A percentile compares a stretch with the other conserved stretches of the same genome.
phyloP scores from a whole-genome alignment of 257 asterid species.

The Apocynum venetum region DNA sequence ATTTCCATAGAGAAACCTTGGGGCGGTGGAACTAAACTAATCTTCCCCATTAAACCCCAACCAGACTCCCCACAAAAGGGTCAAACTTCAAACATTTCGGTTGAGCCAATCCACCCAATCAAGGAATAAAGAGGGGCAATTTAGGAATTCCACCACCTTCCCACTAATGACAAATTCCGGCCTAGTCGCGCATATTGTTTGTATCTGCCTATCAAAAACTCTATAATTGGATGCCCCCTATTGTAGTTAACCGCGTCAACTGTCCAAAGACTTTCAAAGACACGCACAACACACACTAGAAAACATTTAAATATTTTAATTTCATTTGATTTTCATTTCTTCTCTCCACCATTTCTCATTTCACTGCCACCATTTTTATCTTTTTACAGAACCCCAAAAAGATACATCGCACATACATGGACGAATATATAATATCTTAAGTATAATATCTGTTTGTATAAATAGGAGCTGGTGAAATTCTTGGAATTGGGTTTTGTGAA shows the following conservation, averaged over 20 bases:
- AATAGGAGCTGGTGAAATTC: conserved; percentile 8
- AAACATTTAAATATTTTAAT: not conserved
- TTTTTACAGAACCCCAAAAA: conserved; percentile 3
- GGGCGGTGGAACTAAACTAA: not conserved
- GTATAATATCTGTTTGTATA: not conserved
- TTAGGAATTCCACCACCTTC: not conserved
- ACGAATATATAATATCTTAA: not conserved
- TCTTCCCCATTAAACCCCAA: not conserved
- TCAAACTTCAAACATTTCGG: conserved; percentile 5
- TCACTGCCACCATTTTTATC: not conserved
- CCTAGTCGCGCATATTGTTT: not conserved
- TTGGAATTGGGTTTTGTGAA: conserved; percentile 11
- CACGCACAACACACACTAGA: not conserved
- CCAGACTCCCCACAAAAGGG: not conserved
- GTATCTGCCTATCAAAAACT: not conserved
- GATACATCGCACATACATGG: not conserved
- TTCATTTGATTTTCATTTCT: not conserved
- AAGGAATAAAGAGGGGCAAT: not conserved
- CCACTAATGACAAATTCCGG: not conserved
- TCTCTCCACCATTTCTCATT: not conserved
- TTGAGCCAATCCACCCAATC: not conserved
- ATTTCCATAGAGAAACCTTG: no score
- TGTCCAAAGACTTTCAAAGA: not conserved
- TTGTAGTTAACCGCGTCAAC: conserved; percentile 3
- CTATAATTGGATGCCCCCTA: conserved; percentile 1